Evolutionary conservation across 192 early-diverging fungal species (phyloP), one percentile per base, ranked within the genome.

Genomic region (Mortierella alpina): DNA sequence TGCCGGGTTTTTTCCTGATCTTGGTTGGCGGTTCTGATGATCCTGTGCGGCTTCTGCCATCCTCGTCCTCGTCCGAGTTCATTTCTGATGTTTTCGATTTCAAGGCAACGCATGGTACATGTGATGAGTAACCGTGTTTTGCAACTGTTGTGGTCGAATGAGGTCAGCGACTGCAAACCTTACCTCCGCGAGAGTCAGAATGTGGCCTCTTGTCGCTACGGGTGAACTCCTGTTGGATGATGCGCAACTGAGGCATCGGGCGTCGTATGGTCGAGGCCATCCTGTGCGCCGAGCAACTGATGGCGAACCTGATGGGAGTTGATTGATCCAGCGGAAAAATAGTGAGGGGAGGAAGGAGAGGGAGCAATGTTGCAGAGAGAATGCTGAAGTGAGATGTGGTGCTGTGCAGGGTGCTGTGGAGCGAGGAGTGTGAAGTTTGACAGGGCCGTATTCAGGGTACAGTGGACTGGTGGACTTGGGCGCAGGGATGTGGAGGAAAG

Each of bases 1-100:
- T 60, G 15, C 88, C 88, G 7, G 87, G 88, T 20, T 87, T 88
- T 64, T 87, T 90, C 18, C 85, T 72, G n/a, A 59, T 58, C 44
- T 68, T 80, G n/a, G 77, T 45, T 40, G 82, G 85, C 20, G 75
- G 70, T 41, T 81, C 70, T 46, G 70, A 66, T 11, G 72, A 31
- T 10, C 63, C 58, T 22, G 65, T 41, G 17, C 46, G 54, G 23
- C 17, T 45, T 31, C 55, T 45, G 39, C 51, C 23, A 48, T 63
- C 68, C 7, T 70, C 70, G 4, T 72, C 70, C 13, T 70, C 68
- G 9, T 52, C 55, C 22, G 70, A 72, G 45, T 31, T 31, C 31
- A 3, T 2, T 31, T 3, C 31, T 31, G 31, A 31, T 31, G 31
- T 31, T 31, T 31, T 31, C 3, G 31, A 2, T 31, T 31, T 31